These are phyloP conservation scores for Beauveria bassiana DNA, from an alignment of 2,329 filamentous ascomycete species.

Conservation along the genomic window DNA sequence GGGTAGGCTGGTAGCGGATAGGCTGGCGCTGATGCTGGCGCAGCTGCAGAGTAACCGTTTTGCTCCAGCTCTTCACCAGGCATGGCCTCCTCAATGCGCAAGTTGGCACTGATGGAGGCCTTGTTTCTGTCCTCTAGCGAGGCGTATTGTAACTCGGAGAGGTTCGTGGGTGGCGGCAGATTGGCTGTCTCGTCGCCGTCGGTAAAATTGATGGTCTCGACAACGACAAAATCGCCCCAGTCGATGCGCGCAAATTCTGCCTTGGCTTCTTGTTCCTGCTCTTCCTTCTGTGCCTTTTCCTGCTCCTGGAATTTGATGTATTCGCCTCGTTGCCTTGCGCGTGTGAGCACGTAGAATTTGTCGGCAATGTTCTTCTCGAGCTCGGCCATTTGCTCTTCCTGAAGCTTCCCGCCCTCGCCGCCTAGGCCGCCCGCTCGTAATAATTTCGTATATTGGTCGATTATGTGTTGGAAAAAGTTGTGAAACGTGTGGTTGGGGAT, in stretches of 20 bases:
- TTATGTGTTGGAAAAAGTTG: constrained; percentile 85
- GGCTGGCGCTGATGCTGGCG: constrained; percentile 24
- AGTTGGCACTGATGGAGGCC: constrained; percentile 72
- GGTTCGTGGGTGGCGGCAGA: constrained; percentile 79
- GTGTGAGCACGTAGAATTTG: constrained; percentile 70
- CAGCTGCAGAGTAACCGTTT: constrained; percentile 35
- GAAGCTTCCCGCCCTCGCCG: constrained; percentile 57
- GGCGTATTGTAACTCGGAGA: constrained; percentile 87
- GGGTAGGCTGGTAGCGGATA: constrained; percentile 39
- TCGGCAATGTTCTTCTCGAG: constrained; percentile 69
- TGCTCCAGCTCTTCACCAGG: constrained; percentile 64
- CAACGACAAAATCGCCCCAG: constrained; percentile 95
- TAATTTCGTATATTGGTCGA: constrained; percentile 87
- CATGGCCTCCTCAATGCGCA: constrained; percentile 92
- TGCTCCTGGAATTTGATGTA: constrained; percentile 78
- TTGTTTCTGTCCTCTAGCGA: constrained; percentile 92
- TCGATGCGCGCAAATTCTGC: constrained; percentile 77
- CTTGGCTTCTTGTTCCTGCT: constrained; percentile 76
- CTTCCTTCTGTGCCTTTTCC: constrained; percentile 83
- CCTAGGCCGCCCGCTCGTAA: constrained; percentile 61
- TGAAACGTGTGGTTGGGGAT: constrained; percentile 93
- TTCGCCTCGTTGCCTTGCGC: constrained; percentile 78
- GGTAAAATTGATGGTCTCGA: constrained; percentile 89
- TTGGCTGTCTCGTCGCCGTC: constrained; percentile 80
- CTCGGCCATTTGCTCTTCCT: constrained; percentile 64